Conservation (phyloP, 371 early-diverging fungal species). For the Umbelopsis sp. region DNA sequence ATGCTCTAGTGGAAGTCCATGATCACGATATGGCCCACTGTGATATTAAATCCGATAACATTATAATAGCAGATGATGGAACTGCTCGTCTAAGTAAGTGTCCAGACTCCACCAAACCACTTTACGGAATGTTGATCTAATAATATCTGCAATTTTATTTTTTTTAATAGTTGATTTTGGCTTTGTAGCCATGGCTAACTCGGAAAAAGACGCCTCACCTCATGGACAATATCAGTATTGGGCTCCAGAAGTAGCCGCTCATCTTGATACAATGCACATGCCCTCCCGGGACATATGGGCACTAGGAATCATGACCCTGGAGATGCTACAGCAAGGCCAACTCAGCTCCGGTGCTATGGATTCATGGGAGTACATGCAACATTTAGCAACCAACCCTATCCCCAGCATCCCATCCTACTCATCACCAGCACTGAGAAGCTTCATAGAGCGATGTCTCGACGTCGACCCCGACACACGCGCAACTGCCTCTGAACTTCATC, state of each 20-base stretch:
- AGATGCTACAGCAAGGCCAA: slow-evolving; percentile 63
- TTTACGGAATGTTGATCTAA: neutral
- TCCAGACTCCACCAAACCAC: neutral
- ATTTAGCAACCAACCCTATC: slow-evolving; percentile 11
- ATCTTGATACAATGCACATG: slow-evolving; percentile 8
- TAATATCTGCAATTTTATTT: neutral
- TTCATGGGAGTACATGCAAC: slow-evolving; percentile 7
- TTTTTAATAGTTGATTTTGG: slow-evolving; percentile 4
- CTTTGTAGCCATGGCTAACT: slow-evolving; percentile 1
- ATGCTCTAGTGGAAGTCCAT: neutral
- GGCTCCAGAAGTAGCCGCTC: slow-evolving; percentile 9
- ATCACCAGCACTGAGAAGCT: slow-evolving; percentile 36
- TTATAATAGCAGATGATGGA: slow-evolving; percentile 86
- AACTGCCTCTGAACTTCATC: slow-evolving; percentile 61
- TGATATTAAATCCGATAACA: slow-evolving; percentile 98
- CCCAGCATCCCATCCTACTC: neutral
- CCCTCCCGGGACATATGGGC: slow-evolving; percentile 90
- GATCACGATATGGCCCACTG: slow-evolving; percentile 67
- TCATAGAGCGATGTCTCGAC: slow-evolving; percentile 75
- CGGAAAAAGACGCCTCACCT: neutral
- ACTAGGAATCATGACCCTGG: slow-evolving; percentile 94
- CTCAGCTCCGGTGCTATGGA: neutral
- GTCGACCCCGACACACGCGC: slow-evolving; percentile 71
- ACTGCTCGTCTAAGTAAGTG: slow-evolving; percentile 86
- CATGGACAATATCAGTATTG: slow-evolving; percentile 15